Percentiles rank a stretch among this genome's conserved stretches.
phyloP scores from a whole-genome alignment of 2,329 filamentous ascomycete species.

The Ophiostoma tasmaniense region DNA sequence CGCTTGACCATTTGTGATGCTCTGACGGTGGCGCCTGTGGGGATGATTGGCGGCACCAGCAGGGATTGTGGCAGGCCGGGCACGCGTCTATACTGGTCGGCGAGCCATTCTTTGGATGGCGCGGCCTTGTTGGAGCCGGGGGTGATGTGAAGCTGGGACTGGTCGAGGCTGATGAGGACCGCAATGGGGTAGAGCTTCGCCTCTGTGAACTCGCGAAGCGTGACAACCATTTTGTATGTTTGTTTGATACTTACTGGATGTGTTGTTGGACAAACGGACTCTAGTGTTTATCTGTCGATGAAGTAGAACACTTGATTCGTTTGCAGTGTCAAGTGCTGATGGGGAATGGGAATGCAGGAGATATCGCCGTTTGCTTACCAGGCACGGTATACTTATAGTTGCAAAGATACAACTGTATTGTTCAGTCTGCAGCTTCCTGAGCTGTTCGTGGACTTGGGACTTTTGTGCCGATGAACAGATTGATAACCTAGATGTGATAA shows the following conservation, averaged over 20 bases:
- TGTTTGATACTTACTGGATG: not conserved
- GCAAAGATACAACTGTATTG: not conserved
- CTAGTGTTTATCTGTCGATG: not conserved
- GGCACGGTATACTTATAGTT: not conserved
- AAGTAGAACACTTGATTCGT: not conserved
- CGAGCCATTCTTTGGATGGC: slow-evolving; percentile 14
- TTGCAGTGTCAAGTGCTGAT: not conserved
- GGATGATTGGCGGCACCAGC: slow-evolving; percentile 2
- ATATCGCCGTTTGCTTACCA: slow-evolving; percentile 1
- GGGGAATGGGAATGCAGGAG: too few relatives aligned
- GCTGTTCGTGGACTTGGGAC: not conserved
- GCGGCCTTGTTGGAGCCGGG: not conserved
- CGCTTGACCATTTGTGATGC: slow-evolving; percentile 19
- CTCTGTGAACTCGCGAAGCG: not conserved
- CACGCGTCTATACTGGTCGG: slow-evolving; percentile 14
- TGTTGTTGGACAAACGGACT: not conserved
- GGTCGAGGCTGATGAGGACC: not conserved
- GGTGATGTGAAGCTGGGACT: not conserved
- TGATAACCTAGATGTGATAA: not conserved
- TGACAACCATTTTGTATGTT: not conserved
- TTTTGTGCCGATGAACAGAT: not conserved
- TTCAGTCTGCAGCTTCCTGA: not conserved
- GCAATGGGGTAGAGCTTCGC: slow-evolving; percentile 6
- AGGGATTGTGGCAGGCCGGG: slow-evolving; percentile 14
- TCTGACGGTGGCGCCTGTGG: slow-evolving; percentile 16